Evolutionary conservation across 2,329 filamentous ascomycete genomes (phyloP), one percentile per base, ranked within the genome.

Genomic region (Xylariaceae sp.): DNA sequence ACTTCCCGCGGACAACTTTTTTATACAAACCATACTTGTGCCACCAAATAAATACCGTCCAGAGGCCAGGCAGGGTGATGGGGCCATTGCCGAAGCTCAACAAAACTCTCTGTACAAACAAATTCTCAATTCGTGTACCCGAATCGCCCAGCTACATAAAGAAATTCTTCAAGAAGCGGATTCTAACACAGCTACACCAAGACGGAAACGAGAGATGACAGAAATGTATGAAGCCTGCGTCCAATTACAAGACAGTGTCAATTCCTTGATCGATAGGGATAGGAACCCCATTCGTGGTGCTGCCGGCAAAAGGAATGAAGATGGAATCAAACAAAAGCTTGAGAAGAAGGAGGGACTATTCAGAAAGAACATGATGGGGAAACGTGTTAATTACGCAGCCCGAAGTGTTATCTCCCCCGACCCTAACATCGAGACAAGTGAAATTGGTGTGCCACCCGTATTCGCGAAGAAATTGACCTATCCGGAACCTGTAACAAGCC

Each of bases 361-460:
- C 79, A 83, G 94, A 65, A 97, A 96, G 79, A 97, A 99, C 74
- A 97, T 99, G 94, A 99, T 99, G 94, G 94, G 94, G 57, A 99
- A 99, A 80, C 92, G 94, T 78, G 94, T 99, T 75, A 97, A 99
- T 73, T 97, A 94, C 71, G 94, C 94, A 43, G 94, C 94, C 30
- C 88, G 94, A 71, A 96, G 90, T 81, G 94, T 99, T 71, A 99
- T 99, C 64, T 97, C 93, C 8, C 94, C 94, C 0, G 94, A 99
- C 69, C 94, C 94, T 2, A 99, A 97, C 68, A 96, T 99, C 66
- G 94, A 99, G 73, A 97, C 94, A 15, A 97, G 96, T 72, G 94
- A 99, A 74, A 97, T 99, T 62, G 94, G 94, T 71, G 93, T 99
- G 2, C 94, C 94, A 15, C 91, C 93, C n/a, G 94, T 97, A 11